Evolutionary conservation across 2,329 filamentous ascomycete species (phyloP).

Genomic region (Hypocrella siamensis): DNA sequence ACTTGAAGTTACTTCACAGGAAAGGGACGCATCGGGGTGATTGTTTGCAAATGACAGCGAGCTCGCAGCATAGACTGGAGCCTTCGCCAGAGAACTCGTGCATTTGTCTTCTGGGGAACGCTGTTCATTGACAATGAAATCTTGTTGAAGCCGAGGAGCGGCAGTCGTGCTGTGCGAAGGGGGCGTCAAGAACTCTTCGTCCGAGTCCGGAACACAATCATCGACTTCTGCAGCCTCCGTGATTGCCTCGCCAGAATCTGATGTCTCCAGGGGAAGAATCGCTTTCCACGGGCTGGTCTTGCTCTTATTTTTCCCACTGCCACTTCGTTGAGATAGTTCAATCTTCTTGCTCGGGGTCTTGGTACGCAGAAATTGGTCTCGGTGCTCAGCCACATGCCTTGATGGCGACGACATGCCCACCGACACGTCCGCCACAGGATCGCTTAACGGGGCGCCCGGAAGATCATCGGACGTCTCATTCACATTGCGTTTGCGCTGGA

Average conservation of each 20-base stretch:
- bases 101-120: too few relatives aligned
- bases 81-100: too few relatives aligned
- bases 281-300: slow-evolving; percentile 4
- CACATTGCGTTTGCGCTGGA: slow-evolving; percentile 7
- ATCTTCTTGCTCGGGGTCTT: slow-evolving; percentile 5
- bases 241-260: slow-evolving; percentile 3
- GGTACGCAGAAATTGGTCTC: not conserved
- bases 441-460: not conserved
- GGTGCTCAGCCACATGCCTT: slow-evolving; percentile 6
- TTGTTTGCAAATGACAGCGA: not conserved
- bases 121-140: not conserved
- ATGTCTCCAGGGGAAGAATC: slow-evolving; percentile 2
- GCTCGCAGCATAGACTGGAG: too few relatives aligned
- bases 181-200: slow-evolving; percentile 33
- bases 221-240: slow-evolving; percentile 5
- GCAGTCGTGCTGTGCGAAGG: slow-evolving; percentile 10
- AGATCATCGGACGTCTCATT: slow-evolving; percentile 3
- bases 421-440: slow-evolving; percentile 6
- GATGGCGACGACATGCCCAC: slow-evolving; percentile 12
- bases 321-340: slow-evolving; percentile 3
- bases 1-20: slow-evolving; percentile 1
- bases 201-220: slow-evolving; percentile 36
- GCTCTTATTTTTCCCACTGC: slow-evolving; percentile 6
- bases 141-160: not conserved
- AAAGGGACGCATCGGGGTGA: not conserved